Base-by-base conservation (phyloP, 202 grass and related monocot genomes). In the Panicum hallii region DNA sequence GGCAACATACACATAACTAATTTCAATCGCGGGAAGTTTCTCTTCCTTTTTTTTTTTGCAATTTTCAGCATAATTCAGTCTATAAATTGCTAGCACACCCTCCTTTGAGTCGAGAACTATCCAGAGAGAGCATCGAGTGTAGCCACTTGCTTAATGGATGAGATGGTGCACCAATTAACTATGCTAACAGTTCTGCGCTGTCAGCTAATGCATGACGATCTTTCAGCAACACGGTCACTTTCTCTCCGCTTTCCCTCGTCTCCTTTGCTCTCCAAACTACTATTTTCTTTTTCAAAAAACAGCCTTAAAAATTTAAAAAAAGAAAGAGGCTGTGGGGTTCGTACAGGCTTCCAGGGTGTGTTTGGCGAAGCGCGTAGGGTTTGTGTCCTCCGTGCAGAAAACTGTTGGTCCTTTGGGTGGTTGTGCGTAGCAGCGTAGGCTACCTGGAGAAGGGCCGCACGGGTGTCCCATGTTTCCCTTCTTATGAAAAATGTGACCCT, bases 121-220 rank as follows among this genome's bases (percentile, higher is more conserved):
- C 62, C 61, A 34, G 61, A 64, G 28, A 63, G 11, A 3, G 4
- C 30, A 64, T 26, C 26, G 26, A 26, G 28, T 36, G 49, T 3
- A 45, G n/a, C 56, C 56, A 78, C 75, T 30, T 63, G 42, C 7
- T 26, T 47, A 70, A 11, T 70, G 67, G 67, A 70, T 70, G 67
- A 70, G n/a, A 70, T 45, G 5, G 42, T 46, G 22, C 56, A 46
- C 74, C 42, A 69, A 44, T 26, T 70, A 70, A 70, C 22, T 47
- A 46, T 45, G n/a, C 11, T 7, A 23, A 45, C 1, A 68, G 20
- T 5, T 16, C 17, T n/a, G 36, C 36, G n/a, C 36, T 5, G 17
- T 67, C 50, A 53, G 72, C 32, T n/a, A 56, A 75, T 41, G 14
- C 50, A 40, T 13, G 34, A 34, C 34, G 34, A 34, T 34, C 34